Base-by-base conservation (phyloP, 345 rosid species). In the Euclidium syriacum region DNA sequence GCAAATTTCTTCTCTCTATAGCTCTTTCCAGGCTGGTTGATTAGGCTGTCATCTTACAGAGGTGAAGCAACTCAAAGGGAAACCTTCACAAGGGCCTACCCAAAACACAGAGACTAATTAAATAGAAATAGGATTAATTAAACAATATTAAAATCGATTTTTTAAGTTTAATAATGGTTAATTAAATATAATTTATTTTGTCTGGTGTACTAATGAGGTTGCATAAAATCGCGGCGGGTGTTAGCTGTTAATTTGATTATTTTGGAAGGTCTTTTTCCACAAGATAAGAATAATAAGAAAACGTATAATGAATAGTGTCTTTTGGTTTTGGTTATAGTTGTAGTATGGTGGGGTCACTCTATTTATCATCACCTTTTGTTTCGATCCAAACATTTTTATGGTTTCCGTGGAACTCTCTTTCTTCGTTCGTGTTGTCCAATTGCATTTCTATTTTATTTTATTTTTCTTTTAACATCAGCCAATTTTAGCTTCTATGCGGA, bases 21-120 rank as follows among this genome's bases (percentile, higher is more conserved):
- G 69, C 80, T 56, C 86, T 86, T 86, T 85, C 85, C 98, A 92
- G 96, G 95, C 92, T 86, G 98, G 74, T 79, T 71, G 77, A 80
- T 83, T 50, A 81, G 83, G 91, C 89, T 86, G 92, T 79, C 89
- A 80, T 67, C 25, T 73, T 67, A 73, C 76, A 54, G 41, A 48
- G 64, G 62, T 51, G 73, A 68, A 63, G 40, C 60, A 55, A 71
- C 72, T 19, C 16, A 71, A 34, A 58, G 67, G 79, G 8, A 74
- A 34, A 49, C 70, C 79, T 73, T 73, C 79, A 83, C 78, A 80
- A 80, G 43, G 58, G 43, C 69, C 58, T 47, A 70, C 72, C 18
- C 22, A 27, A 26, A 54, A 16, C 11, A 61, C 18, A 33, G 26
- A 24, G 12, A 3, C 1, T 41, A 47, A 24, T 62, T 69, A 19